Conservation (phyloP, 305 asterid genomes). For the Fraxinus nigra region DNA sequence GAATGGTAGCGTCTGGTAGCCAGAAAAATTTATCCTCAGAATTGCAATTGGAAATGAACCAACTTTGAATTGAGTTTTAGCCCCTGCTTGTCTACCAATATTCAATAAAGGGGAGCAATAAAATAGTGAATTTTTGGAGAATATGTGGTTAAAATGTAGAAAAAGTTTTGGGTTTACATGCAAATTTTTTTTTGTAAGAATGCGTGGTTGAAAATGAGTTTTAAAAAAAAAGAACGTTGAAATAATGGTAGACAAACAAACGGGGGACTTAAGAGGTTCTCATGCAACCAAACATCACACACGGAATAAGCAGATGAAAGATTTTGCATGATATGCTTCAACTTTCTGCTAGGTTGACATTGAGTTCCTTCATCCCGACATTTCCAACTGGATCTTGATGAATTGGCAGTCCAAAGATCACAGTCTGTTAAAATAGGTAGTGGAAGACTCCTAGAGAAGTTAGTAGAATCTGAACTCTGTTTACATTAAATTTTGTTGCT, state of each 20-base stretch:
- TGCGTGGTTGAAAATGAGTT: too few species aligned
- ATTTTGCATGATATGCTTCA: neutral
- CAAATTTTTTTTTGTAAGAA: too few species aligned
- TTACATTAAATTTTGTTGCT: neutral
- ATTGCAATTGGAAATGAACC: neutral
- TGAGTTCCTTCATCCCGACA: neutral
- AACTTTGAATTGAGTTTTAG: neutral
- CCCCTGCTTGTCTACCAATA: too few species aligned
- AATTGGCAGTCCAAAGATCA: neutral
- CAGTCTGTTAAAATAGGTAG: neutral
- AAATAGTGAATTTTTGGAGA: too few species aligned
- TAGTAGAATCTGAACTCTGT: neutral
- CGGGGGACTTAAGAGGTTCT: too few species aligned
- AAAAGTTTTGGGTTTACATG: too few species aligned
- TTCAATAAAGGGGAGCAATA: too few species aligned
- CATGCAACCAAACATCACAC: neutral
- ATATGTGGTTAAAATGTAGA: too few species aligned
- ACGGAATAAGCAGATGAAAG: neutral
- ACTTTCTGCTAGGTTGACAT: neutral
- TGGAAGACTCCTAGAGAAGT: neutral
- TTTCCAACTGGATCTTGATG: neutral
- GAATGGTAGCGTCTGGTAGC: neutral
- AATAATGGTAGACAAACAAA: too few species aligned
- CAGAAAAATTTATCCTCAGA: neutral
- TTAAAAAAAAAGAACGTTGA: too few species aligned